Base-by-base conservation (phyloP, 768 basidiomycete genomes). In the Lactarius deliciosus region DNA sequence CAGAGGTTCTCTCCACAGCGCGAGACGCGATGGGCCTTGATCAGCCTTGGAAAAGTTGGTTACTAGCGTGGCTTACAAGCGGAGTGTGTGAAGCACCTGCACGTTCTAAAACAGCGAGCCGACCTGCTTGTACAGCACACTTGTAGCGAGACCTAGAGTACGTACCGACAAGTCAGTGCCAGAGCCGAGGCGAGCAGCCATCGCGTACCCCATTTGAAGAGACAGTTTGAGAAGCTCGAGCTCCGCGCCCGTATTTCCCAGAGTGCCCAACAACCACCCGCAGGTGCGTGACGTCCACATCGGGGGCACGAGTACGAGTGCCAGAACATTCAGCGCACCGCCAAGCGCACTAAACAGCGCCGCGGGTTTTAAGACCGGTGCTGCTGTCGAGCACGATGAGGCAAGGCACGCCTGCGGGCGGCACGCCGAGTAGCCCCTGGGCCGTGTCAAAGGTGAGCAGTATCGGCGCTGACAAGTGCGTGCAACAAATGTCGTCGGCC, bases 11-110 rank as follows among this genome's bases (percentile, higher is more conserved):
- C 66, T 64, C 62, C 75, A 30, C 28, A 30, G 28, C 3, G 28
- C 28, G 28, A 30, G 28, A 30, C 3, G 28, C 28, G 28, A 30
- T 70, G 73, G 25, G 41, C 61, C 53, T 47, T 64, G 54, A 74
- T 78, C 70, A 77, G 80, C 72, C 78, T 81, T 45, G 10, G 38
- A 36, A 64, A 78, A 28, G 64, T 80, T 74, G 72, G n/a, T n/a
- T n/a, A n/a, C 65, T 68, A 80, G 58, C 74, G 76, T 15, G 80
- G 81, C 64, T 75, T 77, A 28, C 61, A 77, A 61, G 15, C 71
- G 72, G 36, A 77, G 72, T 0, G 71, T 71, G 53, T 50, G 73
- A 34, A 78, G 72, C 4, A 70, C 71, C 18, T 64, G 71, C 58
- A 72, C 73, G 28, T 73, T 72, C 3, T 74, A 66, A 5, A 78